Evolutionary conservation across 1,284 basidiomycete species (phyloP).

Genomic region (Ustilago sp.): DNA sequence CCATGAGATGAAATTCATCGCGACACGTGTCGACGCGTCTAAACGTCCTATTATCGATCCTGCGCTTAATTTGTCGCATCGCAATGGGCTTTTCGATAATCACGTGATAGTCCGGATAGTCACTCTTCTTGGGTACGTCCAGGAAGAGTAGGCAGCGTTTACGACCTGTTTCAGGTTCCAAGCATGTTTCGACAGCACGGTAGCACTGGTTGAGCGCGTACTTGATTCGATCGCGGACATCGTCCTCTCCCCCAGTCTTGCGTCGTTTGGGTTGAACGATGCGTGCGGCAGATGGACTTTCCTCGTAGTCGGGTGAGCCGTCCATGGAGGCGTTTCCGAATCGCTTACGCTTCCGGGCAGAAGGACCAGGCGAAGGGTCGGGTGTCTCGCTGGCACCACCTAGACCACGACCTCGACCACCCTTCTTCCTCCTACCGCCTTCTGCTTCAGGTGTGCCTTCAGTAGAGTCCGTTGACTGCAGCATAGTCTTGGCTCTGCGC

Average conservation of each 20-base stretch:
- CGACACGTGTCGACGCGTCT: slow-evolving; percentile 81
- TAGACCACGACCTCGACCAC: slow-evolving; percentile 37
- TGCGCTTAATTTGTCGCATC: slow-evolving; percentile 86
- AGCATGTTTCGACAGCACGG: slow-evolving; percentile 80
- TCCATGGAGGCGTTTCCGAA: slow-evolving; percentile 47
- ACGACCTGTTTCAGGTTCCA: slow-evolving; percentile 75
- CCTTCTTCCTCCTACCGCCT: slow-evolving; percentile 45
- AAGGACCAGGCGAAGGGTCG: slow-evolving; percentile 58
- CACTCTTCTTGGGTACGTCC: slow-evolving; percentile 72
- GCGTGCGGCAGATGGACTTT: slow-evolving; percentile 38
- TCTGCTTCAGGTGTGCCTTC: slow-evolving; percentile 58
- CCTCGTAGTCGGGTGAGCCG: slow-evolving; percentile 45
- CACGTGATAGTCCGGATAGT: slow-evolving; percentile 85
- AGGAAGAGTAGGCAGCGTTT: slow-evolving; percentile 68
- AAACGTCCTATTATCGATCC: slow-evolving; percentile 79
- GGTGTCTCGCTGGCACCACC: slow-evolving; percentile 48
- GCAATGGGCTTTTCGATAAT: slow-evolving; percentile 82
- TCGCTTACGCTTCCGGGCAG: slow-evolving; percentile 63
- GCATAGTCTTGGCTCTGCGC: slow-evolving; percentile 58
- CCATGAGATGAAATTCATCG: slow-evolving; percentile 88
- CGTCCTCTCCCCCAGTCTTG: slow-evolving; percentile 75
- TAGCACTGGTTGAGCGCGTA: slow-evolving; percentile 84
- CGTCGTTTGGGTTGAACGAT: slow-evolving; percentile 74
- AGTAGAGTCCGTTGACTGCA: slow-evolving; percentile 45
- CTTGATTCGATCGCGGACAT: slow-evolving; percentile 76